Evolutionary conservation across 2,329 filamentous ascomycete species (phyloP).

Genomic region (Colletotrichum aenigma): DNA sequence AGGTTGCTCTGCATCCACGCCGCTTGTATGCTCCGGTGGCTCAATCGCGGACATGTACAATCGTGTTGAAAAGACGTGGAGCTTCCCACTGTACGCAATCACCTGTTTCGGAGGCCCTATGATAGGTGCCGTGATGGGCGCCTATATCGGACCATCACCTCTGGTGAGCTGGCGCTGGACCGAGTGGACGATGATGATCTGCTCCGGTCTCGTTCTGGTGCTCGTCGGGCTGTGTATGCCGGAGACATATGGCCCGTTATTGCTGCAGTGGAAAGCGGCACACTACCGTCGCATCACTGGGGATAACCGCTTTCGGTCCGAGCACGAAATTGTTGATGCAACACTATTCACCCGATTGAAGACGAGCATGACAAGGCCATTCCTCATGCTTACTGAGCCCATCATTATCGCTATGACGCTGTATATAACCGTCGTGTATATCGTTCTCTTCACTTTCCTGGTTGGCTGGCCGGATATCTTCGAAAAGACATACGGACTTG

Average conservation of each 20-base stretch:
- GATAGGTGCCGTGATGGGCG: constrained; percentile 51
- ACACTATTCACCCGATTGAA: constrained; percentile 58
- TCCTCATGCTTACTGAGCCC: constrained; percentile 40
- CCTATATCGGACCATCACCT: constrained; percentile 67
- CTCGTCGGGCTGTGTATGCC: constrained; percentile 65
- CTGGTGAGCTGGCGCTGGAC: constrained; percentile 63
- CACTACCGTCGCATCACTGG: constrained; percentile 65
- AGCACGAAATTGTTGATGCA: constrained; percentile 60
- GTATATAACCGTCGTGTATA: constrained; percentile 57
- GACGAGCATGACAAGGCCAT: constrained; percentile 47
- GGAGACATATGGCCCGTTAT: constrained; percentile 64
- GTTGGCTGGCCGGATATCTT: constrained; percentile 57
- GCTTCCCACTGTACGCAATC: constrained; percentile 51
- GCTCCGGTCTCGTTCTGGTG: constrained; percentile 60
- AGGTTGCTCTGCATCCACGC: constrained; percentile 49
- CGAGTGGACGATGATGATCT: constrained; percentile 70
- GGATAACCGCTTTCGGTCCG: constrained; percentile 64
- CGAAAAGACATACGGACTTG: constrained; percentile 42
- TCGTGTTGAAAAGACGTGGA: constrained; percentile 37
- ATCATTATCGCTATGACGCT: constrained; percentile 48
- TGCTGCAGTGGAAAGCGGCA: constrained; percentile 65
- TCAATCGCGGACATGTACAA: constrained; percentile 45
- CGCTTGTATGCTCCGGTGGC: constrained; percentile 45
- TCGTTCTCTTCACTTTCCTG: constrained; percentile 58
- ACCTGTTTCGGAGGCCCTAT: constrained; percentile 44